phyloP scores from a whole-genome alignment of 306 rosid species.

The Cucumis cinereus region DNA sequence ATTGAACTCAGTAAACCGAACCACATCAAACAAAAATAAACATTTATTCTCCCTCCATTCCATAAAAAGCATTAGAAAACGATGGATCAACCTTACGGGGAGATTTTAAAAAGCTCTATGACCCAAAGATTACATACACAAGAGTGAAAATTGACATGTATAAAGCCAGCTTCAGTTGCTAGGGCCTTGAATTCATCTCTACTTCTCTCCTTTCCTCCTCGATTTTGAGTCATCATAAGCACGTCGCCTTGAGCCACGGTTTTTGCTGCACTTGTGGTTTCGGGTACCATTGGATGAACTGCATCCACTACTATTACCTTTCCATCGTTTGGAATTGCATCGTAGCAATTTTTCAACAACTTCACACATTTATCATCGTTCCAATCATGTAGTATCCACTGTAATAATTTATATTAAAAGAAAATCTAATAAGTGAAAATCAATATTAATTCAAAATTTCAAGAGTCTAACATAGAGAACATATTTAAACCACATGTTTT shows the following conservation, averaged over 20 bases:
- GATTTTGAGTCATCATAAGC: constrained; percentile 32
- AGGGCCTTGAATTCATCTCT: constrained; percentile 26
- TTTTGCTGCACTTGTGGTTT: constrained; percentile 9
- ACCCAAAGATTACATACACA: constrained; percentile 20
- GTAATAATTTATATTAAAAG: background rate
- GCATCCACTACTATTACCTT: constrained; percentile 36
- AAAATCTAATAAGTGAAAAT: too few species aligned
- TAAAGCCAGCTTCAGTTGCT: constrained; percentile 38
- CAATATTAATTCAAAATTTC: too few species aligned
- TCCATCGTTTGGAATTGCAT: constrained; percentile 35
- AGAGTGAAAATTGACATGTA: constrained; percentile 24
- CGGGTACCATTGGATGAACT: constrained; percentile 17
- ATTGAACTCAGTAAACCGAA: too few species aligned
- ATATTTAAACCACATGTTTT: too few species aligned
- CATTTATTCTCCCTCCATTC: too few species aligned
- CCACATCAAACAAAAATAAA: too few species aligned
- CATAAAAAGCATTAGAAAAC: too few species aligned
- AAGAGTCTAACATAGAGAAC: too few species aligned
- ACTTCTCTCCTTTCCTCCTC: constrained; percentile 42
- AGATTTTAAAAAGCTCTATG: constrained; percentile 40
- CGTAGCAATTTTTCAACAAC: constrained; percentile 35
- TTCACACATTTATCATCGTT: constrained; percentile 21
- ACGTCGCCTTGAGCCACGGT: constrained; percentile 10
- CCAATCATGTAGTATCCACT: constrained; percentile 36
- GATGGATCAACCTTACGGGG: too few species aligned